Evolutionary conservation across 1,284 basidiomycete genomes (phyloP), one percentile per base, ranked within the genome.

Genomic region (Apiotrichum gracile): DNA sequence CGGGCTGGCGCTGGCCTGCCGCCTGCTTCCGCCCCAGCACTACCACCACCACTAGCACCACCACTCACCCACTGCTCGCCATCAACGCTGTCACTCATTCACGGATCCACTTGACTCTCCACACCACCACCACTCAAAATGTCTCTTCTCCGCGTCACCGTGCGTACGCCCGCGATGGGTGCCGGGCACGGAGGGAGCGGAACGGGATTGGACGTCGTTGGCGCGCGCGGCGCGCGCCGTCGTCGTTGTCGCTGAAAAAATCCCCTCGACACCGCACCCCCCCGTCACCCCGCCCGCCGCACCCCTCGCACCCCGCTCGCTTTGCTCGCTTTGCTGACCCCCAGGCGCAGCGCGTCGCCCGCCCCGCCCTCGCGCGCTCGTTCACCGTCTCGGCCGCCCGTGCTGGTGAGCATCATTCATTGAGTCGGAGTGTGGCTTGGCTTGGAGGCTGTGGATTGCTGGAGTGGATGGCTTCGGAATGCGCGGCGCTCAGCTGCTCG

Each of bases 371-470:
- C 51, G 61, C 68, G 47, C 65, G 72, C 63, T 67, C 80, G 38
- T 84, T 87, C 76, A 81, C 85, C 52, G 82, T 83, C 52, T 83
- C 85, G 50, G 77, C 81, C 38, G 73, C 81, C 54, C 85, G 84
- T 76, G 86, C 84, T 79, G 86, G 87, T 86, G 67, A 37, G 45
- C 31, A 47, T 9, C 2, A 2, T 7, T 13, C 31, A 10, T 31
- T 14, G 31, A 3, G 3, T 31, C 12, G 31, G 10, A 14, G 31
- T 14, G 16, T 31, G 31, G 31, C 31, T 13, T 31, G 31, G 31
- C 31, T 13, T 31, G 13, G 7, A 29, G 27, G 7, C 13, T 29
- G 7, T 6, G 37, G 5, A 22, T 39, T 5, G n/a, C n/a, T n/a
- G n/a, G n/a, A n/a, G n/a, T n/a, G 16, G 33, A 17, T 34, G 33